Evolutionary conservation across 495 filamentous ascomycete genomes (phyloP), one percentile per base, ranked within the genome.

Genomic region (Neurospora sp.): DNA sequence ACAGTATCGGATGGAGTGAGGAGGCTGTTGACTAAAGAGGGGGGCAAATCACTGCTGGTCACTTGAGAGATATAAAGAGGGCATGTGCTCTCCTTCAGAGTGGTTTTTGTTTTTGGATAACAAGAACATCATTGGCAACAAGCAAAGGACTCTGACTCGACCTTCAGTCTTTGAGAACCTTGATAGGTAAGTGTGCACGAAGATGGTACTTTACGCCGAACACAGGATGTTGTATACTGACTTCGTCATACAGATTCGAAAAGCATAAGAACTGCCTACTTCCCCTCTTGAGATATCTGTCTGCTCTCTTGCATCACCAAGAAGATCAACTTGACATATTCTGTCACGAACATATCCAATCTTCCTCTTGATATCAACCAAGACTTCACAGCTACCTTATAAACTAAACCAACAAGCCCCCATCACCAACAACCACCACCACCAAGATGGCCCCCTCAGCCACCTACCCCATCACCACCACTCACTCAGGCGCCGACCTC

Each of bases 401-500:
- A 22, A 22, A 22, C 20, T 31, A 31, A 31, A 31, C 0, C 27
- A 31, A 31, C 53, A 16, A 61, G 53, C 31, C 2, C 2, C 0
- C 44, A 48, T 20, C 53, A 61, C 41, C 14, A 40, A 8, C 44
- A 48, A 9, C 44, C 27, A 48, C 20, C 20, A 22, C 53, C 14
- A 16, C 6, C 27, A 61, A 35, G 39, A 74, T 72, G 73, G 74
- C 71, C 14, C 72, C 72, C 2, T 38, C 74, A 8, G 76, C 76
- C 27, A 74, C 71, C 38, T 73, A 75, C 35, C 40, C 22, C 65
- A 41, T 40, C 68, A 12, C 61, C 72, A 75, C 71, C 53, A 73
- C 74, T n/a, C 85, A 88, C 38, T 87, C 91, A 76, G 92, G 92
- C 35, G 86, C 88, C 8, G 88, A 87, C n/a, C 88, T 97, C n/a